Percentiles rank a stretch among this genome's conserved stretches.
Evolutionary conservation across 106 monocot genomes (phyloP).

Genomic region (Allium fistulosum): DNA sequence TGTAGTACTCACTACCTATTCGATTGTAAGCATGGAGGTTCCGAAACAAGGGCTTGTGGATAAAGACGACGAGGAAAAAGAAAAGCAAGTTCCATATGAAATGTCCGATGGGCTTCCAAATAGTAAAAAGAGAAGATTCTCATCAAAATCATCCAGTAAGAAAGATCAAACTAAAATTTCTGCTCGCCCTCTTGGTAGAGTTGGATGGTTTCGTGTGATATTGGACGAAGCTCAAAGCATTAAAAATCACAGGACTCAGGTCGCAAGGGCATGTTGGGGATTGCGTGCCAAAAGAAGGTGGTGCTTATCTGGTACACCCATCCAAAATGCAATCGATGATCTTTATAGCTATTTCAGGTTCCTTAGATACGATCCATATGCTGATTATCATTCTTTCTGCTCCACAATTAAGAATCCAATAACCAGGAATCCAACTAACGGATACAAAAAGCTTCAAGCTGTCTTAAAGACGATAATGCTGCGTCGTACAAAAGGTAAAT

Average conservation of each 20-base stretch:
- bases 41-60: slow-evolving; percentile 56
- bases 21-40: slow-evolving; percentile 94
- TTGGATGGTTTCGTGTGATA: slow-evolving; percentile 87
- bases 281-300: slow-evolving; percentile 95
- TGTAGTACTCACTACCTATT: slow-evolving; percentile 90
- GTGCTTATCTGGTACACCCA: slow-evolving; percentile 95
- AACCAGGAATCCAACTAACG: slow-evolving; percentile 49
- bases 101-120: neutral
- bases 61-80: slow-evolving; percentile 58
- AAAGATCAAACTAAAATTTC: slow-evolving; percentile 16
- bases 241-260: slow-evolving; percentile 89
- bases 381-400: slow-evolving; percentile 62
- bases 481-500: slow-evolving; percentile 85
- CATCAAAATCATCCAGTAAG: slow-evolving; percentile 13
- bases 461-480: slow-evolving; percentile 85
- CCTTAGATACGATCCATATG: slow-evolving; percentile 86
- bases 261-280: slow-evolving; percentile 93
- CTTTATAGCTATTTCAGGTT: slow-evolving; percentile 96
- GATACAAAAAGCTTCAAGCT: slow-evolving; percentile 90
- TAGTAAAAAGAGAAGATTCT: slow-evolving; percentile 54
- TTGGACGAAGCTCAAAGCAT: slow-evolving; percentile 97
- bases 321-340: slow-evolving; percentile 97
- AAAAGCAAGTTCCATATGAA: slow-evolving; percentile 19
- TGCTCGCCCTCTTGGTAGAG: slow-evolving; percentile 75
- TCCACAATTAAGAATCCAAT: slow-evolving; percentile 69